Percentiles rank a stretch among this genome's conserved stretches.
Conservation (phyloP, 345 rosid genomes). For the Camelina neglecta region DNA sequence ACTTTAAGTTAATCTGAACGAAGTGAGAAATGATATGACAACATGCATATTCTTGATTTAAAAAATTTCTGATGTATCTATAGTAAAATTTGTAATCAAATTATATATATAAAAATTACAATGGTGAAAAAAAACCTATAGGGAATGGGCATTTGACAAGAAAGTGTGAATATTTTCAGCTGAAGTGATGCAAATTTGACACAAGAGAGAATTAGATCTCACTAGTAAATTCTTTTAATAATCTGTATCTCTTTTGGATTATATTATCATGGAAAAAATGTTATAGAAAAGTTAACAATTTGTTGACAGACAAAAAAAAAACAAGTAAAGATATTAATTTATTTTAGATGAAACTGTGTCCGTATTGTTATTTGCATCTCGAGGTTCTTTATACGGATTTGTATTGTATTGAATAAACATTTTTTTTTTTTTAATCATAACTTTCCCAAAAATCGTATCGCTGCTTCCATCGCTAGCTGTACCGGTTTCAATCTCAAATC, state of each 20-base stretch:
- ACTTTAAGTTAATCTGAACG: not conserved
- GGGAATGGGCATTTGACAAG: not conserved
- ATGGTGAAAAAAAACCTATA: too few relatives aligned
- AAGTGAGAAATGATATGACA: not conserved
- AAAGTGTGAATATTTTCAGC: too few relatives aligned
- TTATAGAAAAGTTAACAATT: not conserved
- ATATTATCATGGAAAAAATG: too few relatives aligned
- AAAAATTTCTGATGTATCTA: too few relatives aligned
- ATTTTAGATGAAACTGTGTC: slow-evolving; percentile 3
- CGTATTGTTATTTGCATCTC: slow-evolving; percentile 39
- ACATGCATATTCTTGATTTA: too few relatives aligned
- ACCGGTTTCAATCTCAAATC: slow-evolving; percentile 45
- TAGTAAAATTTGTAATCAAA: too few relatives aligned
- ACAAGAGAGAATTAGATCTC: too few relatives aligned
- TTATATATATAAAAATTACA: too few relatives aligned
- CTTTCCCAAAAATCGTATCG: slow-evolving; percentile 38
- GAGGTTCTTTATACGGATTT: slow-evolving; percentile 37
- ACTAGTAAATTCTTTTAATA: too few relatives aligned
- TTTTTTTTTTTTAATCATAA: not conserved
- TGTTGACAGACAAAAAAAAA: not conserved
- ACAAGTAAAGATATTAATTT: not conserved
- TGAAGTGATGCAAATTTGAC: not conserved
- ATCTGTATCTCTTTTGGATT: too few relatives aligned
- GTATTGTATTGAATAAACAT: not conserved
- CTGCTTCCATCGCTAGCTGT: slow-evolving; percentile 12